Conservation (phyloP, 805 yeast species). For the Wickerhamomyces subpelliculosus region DNA sequence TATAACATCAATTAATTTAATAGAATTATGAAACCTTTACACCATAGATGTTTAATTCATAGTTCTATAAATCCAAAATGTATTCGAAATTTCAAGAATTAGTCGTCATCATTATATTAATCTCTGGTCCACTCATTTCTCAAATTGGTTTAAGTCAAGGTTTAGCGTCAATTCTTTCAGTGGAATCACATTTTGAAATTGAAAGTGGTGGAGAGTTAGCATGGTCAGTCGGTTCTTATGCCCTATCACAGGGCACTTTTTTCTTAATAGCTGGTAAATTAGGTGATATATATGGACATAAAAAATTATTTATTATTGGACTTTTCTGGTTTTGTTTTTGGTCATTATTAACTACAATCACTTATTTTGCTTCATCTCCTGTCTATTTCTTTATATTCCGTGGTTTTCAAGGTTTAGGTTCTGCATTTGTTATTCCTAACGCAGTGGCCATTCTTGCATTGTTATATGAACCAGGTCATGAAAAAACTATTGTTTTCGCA, state of each 20-base stretch:
- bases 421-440: slow-evolving; percentile 47
- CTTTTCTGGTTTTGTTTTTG: slow-evolving; percentile 47
- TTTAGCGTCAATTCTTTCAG: no score
- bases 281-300: slow-evolving; percentile 63
- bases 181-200: slow-evolving; percentile 25
- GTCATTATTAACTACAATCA: slow-evolving; percentile 49
- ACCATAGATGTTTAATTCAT: no score
- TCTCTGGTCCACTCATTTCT: no score
- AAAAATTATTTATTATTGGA: slow-evolving; percentile 41
- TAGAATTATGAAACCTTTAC: no score
- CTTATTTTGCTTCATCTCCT: slow-evolving; percentile 38
- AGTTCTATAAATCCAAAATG: no score
- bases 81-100: no score
- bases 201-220: slow-evolving; percentile 27
- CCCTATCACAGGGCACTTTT: slow-evolving; percentile 60
- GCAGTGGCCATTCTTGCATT: slow-evolving; percentile 45
- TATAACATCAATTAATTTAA: no score
- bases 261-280: slow-evolving; percentile 55
- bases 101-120: no score
- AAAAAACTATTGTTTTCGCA: slow-evolving; percentile 50
- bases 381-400: slow-evolving; percentile 41
- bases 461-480: slow-evolving; percentile 36
- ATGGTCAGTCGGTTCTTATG: slow-evolving; percentile 64
- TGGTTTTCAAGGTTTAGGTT: slow-evolving; percentile 51
- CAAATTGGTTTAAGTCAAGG: no score